These are phyloP conservation scores for Phytophthora megakarya DNA, from an alignment of 352 stramenopile genomes.

Conservation along the genomic window DNA sequence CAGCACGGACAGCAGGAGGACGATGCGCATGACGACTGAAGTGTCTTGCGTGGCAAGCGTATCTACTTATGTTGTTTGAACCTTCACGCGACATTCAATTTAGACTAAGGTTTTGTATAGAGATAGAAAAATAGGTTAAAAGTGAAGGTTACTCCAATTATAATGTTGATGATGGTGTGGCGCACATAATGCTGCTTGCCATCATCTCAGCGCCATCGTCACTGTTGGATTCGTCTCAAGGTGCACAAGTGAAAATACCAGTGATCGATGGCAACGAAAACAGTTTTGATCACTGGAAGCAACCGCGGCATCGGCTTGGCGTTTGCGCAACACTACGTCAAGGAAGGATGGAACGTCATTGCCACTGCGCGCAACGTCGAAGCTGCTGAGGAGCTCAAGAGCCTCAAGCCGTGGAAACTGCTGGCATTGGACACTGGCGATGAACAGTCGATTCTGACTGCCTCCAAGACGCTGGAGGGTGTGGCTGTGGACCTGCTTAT, in stretches of 20 bases:
- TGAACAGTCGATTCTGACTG: slow-evolving; percentile 53
- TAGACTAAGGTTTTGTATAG: background rate
- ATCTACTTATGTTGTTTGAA: slow-evolving; percentile 7
- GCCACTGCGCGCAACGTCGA: slow-evolving; percentile 48
- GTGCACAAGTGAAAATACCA: slow-evolving; percentile 6
- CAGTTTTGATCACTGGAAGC: slow-evolving; percentile 55
- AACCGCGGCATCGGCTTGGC: slow-evolving; percentile 56
- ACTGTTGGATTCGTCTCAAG: background rate
- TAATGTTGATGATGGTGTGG: slow-evolving; percentile 6
- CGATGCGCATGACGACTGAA: slow-evolving; percentile 22
- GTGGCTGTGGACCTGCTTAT: slow-evolving; percentile 69
- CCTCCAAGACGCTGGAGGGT: slow-evolving; percentile 44
- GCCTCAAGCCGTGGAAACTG: slow-evolving; percentile 50
- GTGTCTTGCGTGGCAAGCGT: slow-evolving; percentile 34
- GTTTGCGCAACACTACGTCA: slow-evolving; percentile 49
- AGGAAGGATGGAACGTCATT: slow-evolving; percentile 54
- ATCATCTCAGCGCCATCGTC: background rate
- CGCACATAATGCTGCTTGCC: background rate
- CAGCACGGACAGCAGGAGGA: slow-evolving; percentile 15
- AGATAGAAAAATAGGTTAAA: background rate
- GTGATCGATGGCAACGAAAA: slow-evolving; percentile 31
- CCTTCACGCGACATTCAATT: slow-evolving; percentile 12
- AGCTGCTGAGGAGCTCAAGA: slow-evolving; percentile 33
- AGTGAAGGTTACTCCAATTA: background rate
- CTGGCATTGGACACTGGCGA: slow-evolving; percentile 56